Evolutionary conservation across 495 filamentous ascomycete genomes (phyloP), one percentile per base, ranked within the genome.

Genomic region (Penicillium malachiteum): DNA sequence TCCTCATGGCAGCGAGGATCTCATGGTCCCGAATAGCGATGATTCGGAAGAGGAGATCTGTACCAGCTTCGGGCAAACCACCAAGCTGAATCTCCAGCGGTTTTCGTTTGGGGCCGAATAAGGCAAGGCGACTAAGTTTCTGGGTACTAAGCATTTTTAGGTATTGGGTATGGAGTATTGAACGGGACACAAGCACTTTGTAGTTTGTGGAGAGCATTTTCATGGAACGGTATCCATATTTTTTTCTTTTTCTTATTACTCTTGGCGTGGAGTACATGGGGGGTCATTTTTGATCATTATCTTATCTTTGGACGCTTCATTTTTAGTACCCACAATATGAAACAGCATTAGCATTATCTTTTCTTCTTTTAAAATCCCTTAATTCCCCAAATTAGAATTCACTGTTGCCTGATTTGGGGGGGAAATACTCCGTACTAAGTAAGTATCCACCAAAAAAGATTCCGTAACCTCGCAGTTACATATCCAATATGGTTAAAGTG

Each of bases 1-100:
- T 26, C 35, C 56, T 13, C 72, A 80, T 46, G 89, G 90, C 1
- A 93, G 90, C 62, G 90, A 95, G 65, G 90, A 95, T 60, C 68
- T 85, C 42, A 79, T 95, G 14, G 68, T 88, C 3, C 87, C 87
- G 0, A 80, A 87, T 48, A 90, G 87, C 57, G 86, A 90, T 37
- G 86, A 75, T 9, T 84, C 86, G 8, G 78, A 84, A 3, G 74
- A 78, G 26, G 78, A 83, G 1, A 74, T 78, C 35, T 66, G 64
- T 31, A 54, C 31, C 48, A 62, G 54, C 45, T 52, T 51, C 44
- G 46, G 13, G 31, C 48, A 56, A 13, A 46, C 45, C 11, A 43
- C 58, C 10, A 50, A 69, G 33, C 63, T 85, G 42, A 69, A 86
- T 61, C 63, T 87, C 40, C 75, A 81, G 31, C 73, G 71, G 50